Conservation (phyloP, 306 rosid genomes). For the Cicer bijugum region DNA sequence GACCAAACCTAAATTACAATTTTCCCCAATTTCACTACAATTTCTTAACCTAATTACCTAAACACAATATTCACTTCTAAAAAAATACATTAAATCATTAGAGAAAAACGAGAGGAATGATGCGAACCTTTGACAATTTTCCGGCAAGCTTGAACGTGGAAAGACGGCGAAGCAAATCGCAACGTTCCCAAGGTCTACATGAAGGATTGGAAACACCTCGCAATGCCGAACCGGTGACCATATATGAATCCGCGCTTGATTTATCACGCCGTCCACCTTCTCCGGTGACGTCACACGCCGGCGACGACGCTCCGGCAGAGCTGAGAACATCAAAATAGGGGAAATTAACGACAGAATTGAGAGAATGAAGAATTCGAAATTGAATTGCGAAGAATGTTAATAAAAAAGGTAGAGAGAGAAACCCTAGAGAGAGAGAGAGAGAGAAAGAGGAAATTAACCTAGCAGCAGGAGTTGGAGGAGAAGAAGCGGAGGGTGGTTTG, state of each 20-base stretch:
- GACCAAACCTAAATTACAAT: slow-evolving; percentile 1
- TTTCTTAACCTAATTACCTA: background rate
- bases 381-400: background rate
- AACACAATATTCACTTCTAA: slow-evolving; percentile 13
- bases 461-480: slow-evolving; percentile 87
- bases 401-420: background rate
- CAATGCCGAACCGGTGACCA: slow-evolving; percentile 61
- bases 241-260: slow-evolving; percentile 74
- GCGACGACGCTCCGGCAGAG: slow-evolving; percentile 95
- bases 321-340: slow-evolving; percentile 46
- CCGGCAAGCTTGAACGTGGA: slow-evolving; percentile 85
- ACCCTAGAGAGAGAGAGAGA: slow-evolving; percentile 44
- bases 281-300: slow-evolving; percentile 58
- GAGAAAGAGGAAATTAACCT: slow-evolving; percentile 57
- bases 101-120: background rate
- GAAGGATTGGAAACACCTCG: slow-evolving; percentile 64
- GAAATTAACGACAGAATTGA: background rate
- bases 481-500: slow-evolving; percentile 44
- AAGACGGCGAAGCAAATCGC: slow-evolving; percentile 92
- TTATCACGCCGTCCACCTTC: slow-evolving; percentile 59
- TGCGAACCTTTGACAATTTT: slow-evolving; percentile 83
- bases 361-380: background rate
- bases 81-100: background rate
- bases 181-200: slow-evolving; percentile 94
- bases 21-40: background rate